Evolutionary conservation across 768 basidiomycete species (phyloP), one percentile per base, ranked within the genome.

Genomic region (Lactarius vividus): DNA sequence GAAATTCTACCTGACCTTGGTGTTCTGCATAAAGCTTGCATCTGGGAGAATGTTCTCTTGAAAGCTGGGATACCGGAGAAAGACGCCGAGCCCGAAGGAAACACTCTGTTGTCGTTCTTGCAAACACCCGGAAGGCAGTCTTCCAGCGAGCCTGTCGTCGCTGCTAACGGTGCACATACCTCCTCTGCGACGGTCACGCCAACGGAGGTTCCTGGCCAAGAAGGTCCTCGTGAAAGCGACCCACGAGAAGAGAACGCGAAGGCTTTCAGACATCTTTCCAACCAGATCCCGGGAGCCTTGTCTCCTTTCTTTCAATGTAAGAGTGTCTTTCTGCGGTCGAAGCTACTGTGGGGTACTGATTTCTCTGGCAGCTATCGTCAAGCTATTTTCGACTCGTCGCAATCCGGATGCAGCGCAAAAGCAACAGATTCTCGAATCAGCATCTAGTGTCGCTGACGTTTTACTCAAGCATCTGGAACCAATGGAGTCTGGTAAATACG

Each of bases 301-400:
- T 84, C 87, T 2, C 91, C 94, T 1, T 90, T 97, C 76, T 92
- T 94, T 77, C 92, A 93, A 83, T 86, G 94, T 93, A 64, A 79
- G 49, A 52, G 23, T 74, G 9, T 5, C n/a, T 57, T 28, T 29
- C 31, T 28, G 18, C 26, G 2, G 6, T 49, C 26, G 37, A 13
- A 28, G 31, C 59, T 9, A n/a, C 49, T 49, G 23, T 18, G 49
- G 13, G 58, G 55, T 62, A 23, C 56, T 62, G 23, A 66, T 46
- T 39, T 40, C 59, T 62, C 20, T 26, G 18, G 56, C 62, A 95
- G 93, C 94, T 16, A 85, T 93, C 72, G 88, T 93, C 66, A 93
- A 94, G 77, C 82, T 96, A 75, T 91, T 96, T 76, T 87, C 92
- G 73, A 86, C 86, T 15, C 82, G 92, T 65, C 85, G 94, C 23